These are phyloP conservation scores for Miscanthus sacchariflorus DNA, from an alignment of 202 grass and related monocot genomes.

Conservation along the genomic window DNA sequence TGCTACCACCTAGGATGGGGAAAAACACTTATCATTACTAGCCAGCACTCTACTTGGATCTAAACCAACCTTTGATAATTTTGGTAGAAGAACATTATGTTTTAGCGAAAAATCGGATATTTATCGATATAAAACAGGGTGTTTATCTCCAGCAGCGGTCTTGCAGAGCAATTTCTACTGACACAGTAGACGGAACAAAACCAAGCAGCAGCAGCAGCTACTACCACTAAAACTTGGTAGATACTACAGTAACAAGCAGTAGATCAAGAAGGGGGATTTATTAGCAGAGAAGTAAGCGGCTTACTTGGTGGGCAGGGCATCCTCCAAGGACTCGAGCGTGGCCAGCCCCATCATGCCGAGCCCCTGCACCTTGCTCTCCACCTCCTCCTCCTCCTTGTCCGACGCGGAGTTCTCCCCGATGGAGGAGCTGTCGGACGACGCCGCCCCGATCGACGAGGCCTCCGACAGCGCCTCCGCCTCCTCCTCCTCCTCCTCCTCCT, in stretches of 20 bases:
- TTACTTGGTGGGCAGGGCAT: conserved; percentile 84
- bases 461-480: conserved; percentile 48
- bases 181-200: background rate
- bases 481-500: conserved; percentile 25
- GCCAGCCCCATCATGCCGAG: conserved; percentile 52
- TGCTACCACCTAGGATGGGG: background rate
- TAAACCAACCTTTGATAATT: background rate
- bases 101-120: background rate
- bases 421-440: conserved; percentile 73
- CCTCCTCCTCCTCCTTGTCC: conserved; percentile 45
- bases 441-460: conserved; percentile 53
- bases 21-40: background rate
- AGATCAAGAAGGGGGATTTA: background rate
- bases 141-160: background rate
- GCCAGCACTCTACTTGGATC: background rate
- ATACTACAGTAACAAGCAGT: background rate
- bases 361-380: conserved; percentile 56
- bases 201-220: background rate
- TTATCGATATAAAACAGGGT: background rate
- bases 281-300: background rate
- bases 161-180: background rate
- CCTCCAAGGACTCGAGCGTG: conserved; percentile 73
- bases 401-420: conserved; percentile 67
- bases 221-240: too few relatives aligned
- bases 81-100: background rate